A percentile compares a stretch with the other conserved stretches of the same genome.
Conservation (phyloP, 2,329 filamentous ascomycete species). For the Lithohypha guttulata region DNA sequence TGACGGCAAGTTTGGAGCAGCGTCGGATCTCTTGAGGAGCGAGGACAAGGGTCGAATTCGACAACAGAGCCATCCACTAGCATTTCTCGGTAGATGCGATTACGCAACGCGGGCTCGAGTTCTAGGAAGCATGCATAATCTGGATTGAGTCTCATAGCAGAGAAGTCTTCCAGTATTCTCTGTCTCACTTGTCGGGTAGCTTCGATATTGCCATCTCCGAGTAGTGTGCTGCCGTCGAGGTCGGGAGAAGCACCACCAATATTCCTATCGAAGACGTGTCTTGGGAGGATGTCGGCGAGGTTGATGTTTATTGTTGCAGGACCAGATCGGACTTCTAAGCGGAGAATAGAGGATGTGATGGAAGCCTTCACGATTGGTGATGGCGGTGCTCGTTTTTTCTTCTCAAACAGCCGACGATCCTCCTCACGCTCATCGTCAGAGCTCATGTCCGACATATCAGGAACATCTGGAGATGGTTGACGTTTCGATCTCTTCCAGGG, state of each 20-base stretch:
- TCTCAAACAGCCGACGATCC: slow-evolving; percentile 1
- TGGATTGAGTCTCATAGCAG: neutral
- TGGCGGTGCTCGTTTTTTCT: neutral
- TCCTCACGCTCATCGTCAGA: slow-evolving; percentile 1
- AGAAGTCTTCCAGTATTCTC: neutral
- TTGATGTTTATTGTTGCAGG: slow-evolving; percentile 9
- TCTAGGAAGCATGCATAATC: slow-evolving; percentile 25
- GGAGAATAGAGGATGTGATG: neutral
- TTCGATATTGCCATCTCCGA: neutral
- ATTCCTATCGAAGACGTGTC: neutral
- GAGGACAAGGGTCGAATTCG: slow-evolving; percentile 27
- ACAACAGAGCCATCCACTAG: slow-evolving; percentile 29
- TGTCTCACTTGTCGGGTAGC: neutral
- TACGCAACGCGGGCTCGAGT: slow-evolving; percentile 35
- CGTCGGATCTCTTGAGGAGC: slow-evolving; percentile 33
- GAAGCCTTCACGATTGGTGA: slow-evolving; percentile 7
- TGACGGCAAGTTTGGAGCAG: slow-evolving; percentile 38
- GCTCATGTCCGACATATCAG: slow-evolving; percentile 13
- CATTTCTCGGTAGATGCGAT: slow-evolving; percentile 36
- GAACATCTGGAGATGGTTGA: slow-evolving; percentile 6
- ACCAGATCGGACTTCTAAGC: slow-evolving; percentile 3
- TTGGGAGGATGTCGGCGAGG: slow-evolving; percentile 3
- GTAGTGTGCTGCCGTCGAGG: slow-evolving; percentile 1
- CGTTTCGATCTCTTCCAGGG: no score
- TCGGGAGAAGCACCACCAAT: neutral